A percentile compares a stretch with the other conserved stretches of the same genome.
Evolutionary conservation across 768 basidiomycete genomes (phyloP).

Genomic region (Coprinopsis marcescibilis): DNA sequence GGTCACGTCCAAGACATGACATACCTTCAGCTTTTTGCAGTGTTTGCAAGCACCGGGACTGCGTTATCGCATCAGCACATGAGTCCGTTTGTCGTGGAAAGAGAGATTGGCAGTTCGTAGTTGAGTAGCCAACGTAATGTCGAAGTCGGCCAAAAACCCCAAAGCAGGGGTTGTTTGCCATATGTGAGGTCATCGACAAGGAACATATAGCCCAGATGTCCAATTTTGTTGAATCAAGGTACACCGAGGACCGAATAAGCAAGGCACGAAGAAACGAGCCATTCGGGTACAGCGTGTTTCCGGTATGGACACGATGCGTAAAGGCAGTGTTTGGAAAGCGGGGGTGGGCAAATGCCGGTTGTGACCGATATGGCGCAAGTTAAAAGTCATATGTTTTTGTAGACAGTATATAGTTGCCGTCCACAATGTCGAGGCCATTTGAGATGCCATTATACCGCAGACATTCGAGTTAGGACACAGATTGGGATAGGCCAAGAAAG

Average conservation of each 20-base stretch:
- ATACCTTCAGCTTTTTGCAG: constrained; percentile 84
- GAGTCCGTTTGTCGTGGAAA: background rate
- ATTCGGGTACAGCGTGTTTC: background rate
- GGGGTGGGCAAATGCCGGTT: constrained; percentile 1
- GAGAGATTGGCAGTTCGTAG: background rate
- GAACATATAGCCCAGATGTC: too few species aligned
- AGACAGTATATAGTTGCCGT: too few species aligned
- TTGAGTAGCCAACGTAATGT: background rate
- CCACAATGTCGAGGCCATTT: too few species aligned
- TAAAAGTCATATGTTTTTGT: background rate
- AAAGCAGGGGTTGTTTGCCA: too few species aligned
- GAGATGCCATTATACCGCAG: too few species aligned
- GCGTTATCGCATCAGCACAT: constrained; percentile 9
- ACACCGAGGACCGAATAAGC: background rate
- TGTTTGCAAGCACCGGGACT: constrained; percentile 82
- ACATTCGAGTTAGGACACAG: too few species aligned
- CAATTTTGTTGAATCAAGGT: too few species aligned
- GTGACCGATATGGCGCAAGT: background rate
- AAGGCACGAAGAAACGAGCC: background rate
- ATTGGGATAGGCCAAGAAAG: too few species aligned
- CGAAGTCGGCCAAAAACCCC: background rate
- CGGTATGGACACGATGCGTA: background rate
- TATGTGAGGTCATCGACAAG: too few species aligned
- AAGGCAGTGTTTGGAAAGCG: constrained; percentile 7
- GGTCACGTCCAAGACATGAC: constrained; percentile 19